Percentiles rank a stretch among this genome's conserved stretches.
Conservation (phyloP, 192 early-diverging fungal species). For the Coemansia sp. region DNA sequence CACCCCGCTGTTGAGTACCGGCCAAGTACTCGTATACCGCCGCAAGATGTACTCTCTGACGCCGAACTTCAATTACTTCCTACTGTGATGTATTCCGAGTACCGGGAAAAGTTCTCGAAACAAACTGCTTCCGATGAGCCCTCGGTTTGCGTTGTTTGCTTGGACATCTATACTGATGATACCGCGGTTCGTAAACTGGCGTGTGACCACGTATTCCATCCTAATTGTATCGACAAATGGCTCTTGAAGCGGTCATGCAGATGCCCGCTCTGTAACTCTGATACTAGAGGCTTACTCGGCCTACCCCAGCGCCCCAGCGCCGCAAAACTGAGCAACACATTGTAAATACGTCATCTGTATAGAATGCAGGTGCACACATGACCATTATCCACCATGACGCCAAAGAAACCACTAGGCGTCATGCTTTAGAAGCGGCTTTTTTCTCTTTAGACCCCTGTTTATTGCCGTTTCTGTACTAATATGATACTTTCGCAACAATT, state of each 20-base stretch:
- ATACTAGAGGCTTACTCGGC: constrained; percentile 15
- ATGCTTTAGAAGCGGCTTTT: background rate
- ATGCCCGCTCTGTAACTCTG: constrained; percentile 43
- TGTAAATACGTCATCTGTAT: constrained; percentile 3
- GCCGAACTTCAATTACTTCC: constrained; percentile 19
- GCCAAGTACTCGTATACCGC: background rate
- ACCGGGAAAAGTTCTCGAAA: background rate
- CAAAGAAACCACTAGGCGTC: background rate
- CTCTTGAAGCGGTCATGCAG: constrained; percentile 39
- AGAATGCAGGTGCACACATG: background rate
- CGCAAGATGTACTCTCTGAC: constrained; percentile 10
- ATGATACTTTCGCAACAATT: background rate
- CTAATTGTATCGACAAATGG: constrained; percentile 42
- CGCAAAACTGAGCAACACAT: constrained; percentile 14
- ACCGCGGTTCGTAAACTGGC: constrained; percentile 29
- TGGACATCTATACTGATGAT: constrained; percentile 20
- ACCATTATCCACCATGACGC: background rate
- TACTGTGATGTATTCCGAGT: constrained; percentile 1
- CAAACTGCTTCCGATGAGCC: background rate
- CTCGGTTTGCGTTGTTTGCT: constrained; percentile 28
- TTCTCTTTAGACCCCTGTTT: background rate
- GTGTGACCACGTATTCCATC: constrained; percentile 40
- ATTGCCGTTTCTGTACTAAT: background rate
- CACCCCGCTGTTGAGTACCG: constrained; percentile 6
- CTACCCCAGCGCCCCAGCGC: constrained; percentile 27